Base-by-base conservation (phyloP, 768 basidiomycete species). In the Suillus subaureus region DNA sequence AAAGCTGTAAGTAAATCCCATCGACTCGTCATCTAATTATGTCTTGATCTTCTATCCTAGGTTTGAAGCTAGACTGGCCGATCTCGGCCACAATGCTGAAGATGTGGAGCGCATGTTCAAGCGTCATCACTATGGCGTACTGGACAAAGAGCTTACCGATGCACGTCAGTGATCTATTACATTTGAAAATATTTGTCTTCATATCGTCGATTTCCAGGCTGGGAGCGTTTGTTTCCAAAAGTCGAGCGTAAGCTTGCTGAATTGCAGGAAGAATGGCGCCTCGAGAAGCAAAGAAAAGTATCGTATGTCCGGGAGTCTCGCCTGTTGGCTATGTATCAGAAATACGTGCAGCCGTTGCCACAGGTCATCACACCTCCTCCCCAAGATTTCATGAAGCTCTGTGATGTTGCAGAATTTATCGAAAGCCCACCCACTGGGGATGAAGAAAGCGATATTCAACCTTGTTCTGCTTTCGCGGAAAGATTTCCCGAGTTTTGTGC, bases 231-330 rank as follows among this genome's bases (percentile, higher is more conserved):
- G 12, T 31, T 45, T 6, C 61, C 61, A 9, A 62, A 31, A 18
- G 31, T 62, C 8, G 61, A 57, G 51, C n/a, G 11, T 9, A 60
- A 33, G 31, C 43, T 62, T 26, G 31, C 61, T 12, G 13, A 23
- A 33, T 35, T 51, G n/a, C 55, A 62, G 18, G 61, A 45, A 33
- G 31, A 21, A 62, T 43, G 61, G n/a, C 23, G 31, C 15, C 13
- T 58, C 18, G 21, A 33, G 31, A 21, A 33, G 0, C 61, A 56
- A 62, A 45, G 9, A 12, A 5, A 31, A 4, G 13, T 4, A 15
- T 37, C 49, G n/a, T 9, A 0, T 8, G 1, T 0, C 6, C 49
- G 61, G 18, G 2, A 13, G 15, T 8, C 1, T 6, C 0, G 1
- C 21, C n/a, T 62, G n/a, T 8, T 37, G 23, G 6, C 1, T 6